These are phyloP conservation scores for Lentinula boryana DNA, from an alignment of 768 basidiomycete genomes.

Conservation along the genomic window DNA sequence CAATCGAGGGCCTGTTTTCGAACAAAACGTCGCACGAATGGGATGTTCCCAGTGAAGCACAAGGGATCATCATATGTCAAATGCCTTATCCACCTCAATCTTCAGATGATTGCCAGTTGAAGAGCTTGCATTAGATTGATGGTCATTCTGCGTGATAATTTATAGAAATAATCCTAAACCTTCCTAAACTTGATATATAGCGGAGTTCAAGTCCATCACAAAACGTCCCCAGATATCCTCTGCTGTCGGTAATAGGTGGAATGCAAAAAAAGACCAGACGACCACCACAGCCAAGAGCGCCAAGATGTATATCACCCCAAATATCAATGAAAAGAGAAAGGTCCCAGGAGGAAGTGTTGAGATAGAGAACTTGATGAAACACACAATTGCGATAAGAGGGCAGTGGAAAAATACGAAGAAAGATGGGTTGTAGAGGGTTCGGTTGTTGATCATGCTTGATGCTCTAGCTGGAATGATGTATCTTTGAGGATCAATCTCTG, in stretches of 20 bases:
- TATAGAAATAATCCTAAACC: not conserved
- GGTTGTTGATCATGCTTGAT: not conserved
- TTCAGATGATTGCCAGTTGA: not conserved
- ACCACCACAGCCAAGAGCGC: not conserved
- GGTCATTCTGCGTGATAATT: not conserved
- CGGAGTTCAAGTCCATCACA: not conserved
- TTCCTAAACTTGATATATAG: not conserved
- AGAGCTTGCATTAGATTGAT: not conserved
- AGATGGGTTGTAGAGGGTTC: not conserved
- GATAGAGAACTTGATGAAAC: not conserved
- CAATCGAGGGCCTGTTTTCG: too few species aligned
- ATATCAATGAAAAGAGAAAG: not conserved
- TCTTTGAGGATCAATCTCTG: not conserved
- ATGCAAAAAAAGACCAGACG: not conserved
- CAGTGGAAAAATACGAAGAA: not conserved
- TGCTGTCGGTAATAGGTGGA: not conserved
- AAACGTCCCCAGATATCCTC: not conserved
- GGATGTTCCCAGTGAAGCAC: too few species aligned
- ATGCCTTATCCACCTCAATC: too few species aligned
- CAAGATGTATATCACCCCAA: not conserved
- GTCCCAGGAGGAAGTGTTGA: not conserved
- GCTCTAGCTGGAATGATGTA: not conserved
- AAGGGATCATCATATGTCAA: too few species aligned
- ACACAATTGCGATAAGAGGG: not conserved
- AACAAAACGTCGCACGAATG: too few species aligned